Evolutionary conservation across 257 asterid genomes (phyloP), one percentile per base, ranked within the genome.

Genomic region (Solanum piurae): DNA sequence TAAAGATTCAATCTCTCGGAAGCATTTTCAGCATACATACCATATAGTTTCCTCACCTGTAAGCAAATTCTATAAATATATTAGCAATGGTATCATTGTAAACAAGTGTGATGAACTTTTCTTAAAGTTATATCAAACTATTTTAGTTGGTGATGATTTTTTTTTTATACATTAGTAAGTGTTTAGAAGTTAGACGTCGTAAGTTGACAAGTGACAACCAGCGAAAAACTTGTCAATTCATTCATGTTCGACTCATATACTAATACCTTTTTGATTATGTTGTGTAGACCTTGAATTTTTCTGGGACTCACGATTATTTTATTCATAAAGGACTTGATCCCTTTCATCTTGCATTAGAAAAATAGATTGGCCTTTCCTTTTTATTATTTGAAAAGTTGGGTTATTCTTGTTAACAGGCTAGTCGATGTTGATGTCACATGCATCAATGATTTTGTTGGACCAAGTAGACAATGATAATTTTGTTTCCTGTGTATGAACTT

Each of bases 1-100:
- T 90, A 93, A 10, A 94, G 84, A 20, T 79, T 86, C 83, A 93
- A 90, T 89, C 95, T 94, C 84, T 93, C 89, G 1, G 93, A 89
- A 9, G 92, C 94, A 83, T 89, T 94, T 83, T 93, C 92, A 46
- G 91, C 91, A 74, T 94, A 93, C 44, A 90, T 37, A 31, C 71
- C 44, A 89, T 92, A 87, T 20, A 93, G 89, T 68, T 87, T 88
- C 36, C 84, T 46, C 55, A 93, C 92, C 98, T 94, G 89, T 85
- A 5, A 31, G 49, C 3, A 75, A 25, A 60, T 60, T 49, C 12
- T 23, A 73, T 31, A 34, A 74, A 23, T 55, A 1, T 20, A 7
- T 86, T 33, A 87, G 86, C 83, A 42, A 38, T 20, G 9, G 58
- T 83, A 69, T 74, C 72, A 49, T 71, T 16, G 42, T 21, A 60